A percentile compares a stretch with the other conserved stretches of the same genome.
Conservation (phyloP, 192 early-diverging fungal genomes). For the Spinellus fusiger region DNA sequence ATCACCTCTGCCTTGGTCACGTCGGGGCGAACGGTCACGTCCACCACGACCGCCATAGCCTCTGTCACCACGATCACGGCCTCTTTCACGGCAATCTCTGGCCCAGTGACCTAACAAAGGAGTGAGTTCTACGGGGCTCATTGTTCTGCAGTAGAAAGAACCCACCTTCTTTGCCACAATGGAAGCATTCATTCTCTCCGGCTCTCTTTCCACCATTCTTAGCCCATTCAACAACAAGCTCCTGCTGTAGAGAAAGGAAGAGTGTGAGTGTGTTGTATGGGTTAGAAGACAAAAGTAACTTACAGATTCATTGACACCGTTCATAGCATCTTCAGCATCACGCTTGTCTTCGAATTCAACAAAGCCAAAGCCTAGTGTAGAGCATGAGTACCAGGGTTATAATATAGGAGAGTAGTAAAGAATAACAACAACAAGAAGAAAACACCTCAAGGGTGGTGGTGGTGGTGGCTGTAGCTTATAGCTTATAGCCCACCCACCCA, state of each 20-base stretch:
- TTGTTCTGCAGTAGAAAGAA: conserved; percentile 20
- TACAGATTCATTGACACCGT: conserved; percentile 36
- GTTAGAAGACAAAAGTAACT: too few relatives aligned
- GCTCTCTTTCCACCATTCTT: conserved; percentile 48
- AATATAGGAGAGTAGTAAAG: background rate
- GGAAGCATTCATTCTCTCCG: conserved; percentile 44
- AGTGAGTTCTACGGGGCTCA: conserved; percentile 10
- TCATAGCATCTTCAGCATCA: conserved; percentile 44
- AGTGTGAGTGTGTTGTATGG: background rate
- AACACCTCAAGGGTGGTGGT: too few relatives aligned
- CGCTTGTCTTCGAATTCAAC: conserved; percentile 43
- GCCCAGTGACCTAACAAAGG: conserved; percentile 40
- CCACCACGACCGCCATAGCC: conserved; percentile 24
- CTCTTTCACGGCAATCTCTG: conserved; percentile 35
- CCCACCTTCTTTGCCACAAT: conserved; percentile 24
- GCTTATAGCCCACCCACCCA: too few relatives aligned
- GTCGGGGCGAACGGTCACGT: conserved; percentile 18
- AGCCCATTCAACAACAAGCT: conserved; percentile 48
- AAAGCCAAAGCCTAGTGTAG: conserved; percentile 38
- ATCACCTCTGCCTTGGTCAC: conserved; percentile 6
- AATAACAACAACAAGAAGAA: too few relatives aligned
- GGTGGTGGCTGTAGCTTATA: too few relatives aligned
- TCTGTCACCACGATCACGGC: conserved; percentile 8
- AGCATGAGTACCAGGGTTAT: background rate
- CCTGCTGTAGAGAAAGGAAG: background rate